Percentiles rank a stretch among this genome's conserved stretches.
Conservation (phyloP, 108 stramenopile genomes). For the Tribonema minus region DNA sequence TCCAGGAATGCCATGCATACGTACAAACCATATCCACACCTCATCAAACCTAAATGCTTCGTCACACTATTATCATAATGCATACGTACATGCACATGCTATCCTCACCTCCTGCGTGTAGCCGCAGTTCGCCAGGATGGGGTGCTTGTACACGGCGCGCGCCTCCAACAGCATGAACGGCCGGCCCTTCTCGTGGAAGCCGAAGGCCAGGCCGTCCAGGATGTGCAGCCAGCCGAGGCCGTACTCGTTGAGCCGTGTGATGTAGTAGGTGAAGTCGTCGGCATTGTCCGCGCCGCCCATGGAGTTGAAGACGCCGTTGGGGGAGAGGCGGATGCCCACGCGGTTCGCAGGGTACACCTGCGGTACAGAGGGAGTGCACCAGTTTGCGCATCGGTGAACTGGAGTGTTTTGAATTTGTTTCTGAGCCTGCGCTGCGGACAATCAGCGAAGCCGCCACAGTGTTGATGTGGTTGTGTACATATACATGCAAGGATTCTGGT, state of each 20-base stretch:
- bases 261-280: not conserved
- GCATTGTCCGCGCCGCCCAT: slow-evolving; percentile 2
- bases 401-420: too few relatives aligned
- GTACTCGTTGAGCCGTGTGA: not conserved
- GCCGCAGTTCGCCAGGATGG: slow-evolving; percentile 62
- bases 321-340: not conserved
- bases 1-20: not conserved
- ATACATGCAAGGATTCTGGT: too few relatives aligned
- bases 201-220: not conserved
- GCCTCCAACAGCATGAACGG: not conserved
- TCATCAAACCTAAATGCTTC: too few relatives aligned
- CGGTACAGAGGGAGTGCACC: not conserved
- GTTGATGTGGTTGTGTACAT: too few relatives aligned
- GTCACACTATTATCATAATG: too few relatives aligned
- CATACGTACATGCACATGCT: too few relatives aligned
- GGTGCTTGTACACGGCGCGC: not conserved
- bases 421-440: too few relatives aligned
- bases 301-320: slow-evolving; percentile 5
- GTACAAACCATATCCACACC: too few relatives aligned
- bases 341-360: not conserved
- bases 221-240: slow-evolving; percentile 1
- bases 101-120: slow-evolving; percentile 61
- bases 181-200: not conserved
- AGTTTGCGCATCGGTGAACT: too few relatives aligned
- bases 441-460: too few relatives aligned